Evolutionary conservation across 805 yeast genomes (phyloP).

Genomic region (Saturnispora galanensis): DNA sequence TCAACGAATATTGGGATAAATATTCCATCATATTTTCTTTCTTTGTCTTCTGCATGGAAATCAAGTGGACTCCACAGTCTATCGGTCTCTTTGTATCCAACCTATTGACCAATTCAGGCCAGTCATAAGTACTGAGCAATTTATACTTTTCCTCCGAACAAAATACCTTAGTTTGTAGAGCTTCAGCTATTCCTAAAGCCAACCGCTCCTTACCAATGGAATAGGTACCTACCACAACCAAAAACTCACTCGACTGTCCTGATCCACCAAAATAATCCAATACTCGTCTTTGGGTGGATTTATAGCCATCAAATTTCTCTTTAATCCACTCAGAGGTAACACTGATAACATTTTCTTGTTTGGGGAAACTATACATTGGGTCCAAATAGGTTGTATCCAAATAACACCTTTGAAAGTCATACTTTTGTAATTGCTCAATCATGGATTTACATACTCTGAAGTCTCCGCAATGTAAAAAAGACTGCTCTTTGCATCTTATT

Average conservation of each 20-base stretch:
- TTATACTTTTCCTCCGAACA: slow-evolving; percentile 39
- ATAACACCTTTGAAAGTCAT: slow-evolving; percentile 52
- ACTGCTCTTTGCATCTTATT: slow-evolving; percentile 39
- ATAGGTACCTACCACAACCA: slow-evolving; percentile 76
- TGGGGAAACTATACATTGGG: slow-evolving; percentile 67
- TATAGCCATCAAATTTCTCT: slow-evolving; percentile 21
- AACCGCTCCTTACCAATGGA: slow-evolving; percentile 87
- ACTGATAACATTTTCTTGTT: slow-evolving; percentile 58
- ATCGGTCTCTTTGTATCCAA: slow-evolving; percentile 35
- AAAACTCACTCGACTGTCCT: slow-evolving; percentile 16
- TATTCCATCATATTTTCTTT: slow-evolving; percentile 38
- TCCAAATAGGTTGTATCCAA: slow-evolving; percentile 86
- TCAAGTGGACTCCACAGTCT: slow-evolving; percentile 56
- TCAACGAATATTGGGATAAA: slow-evolving; percentile 35
- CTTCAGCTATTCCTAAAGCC: slow-evolving; percentile 55
- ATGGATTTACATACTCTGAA: slow-evolving; percentile 60
- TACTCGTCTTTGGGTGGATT: slow-evolving; percentile 25
- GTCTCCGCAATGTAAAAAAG: slow-evolving; percentile 83
- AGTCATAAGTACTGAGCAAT: slow-evolving; percentile 37
- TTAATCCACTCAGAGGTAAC: slow-evolving; percentile 44
- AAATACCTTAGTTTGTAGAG: slow-evolving; percentile 43
- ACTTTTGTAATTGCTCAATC: slow-evolving; percentile 28
- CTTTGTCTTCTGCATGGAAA: slow-evolving; percentile 51
- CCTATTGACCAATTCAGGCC: slow-evolving; percentile 31
- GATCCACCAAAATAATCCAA: slow-evolving; percentile 24